phyloP scores from a whole-genome alignment of 2,329 filamentous ascomycete species.

The Pezicula rhizophila region DNA sequence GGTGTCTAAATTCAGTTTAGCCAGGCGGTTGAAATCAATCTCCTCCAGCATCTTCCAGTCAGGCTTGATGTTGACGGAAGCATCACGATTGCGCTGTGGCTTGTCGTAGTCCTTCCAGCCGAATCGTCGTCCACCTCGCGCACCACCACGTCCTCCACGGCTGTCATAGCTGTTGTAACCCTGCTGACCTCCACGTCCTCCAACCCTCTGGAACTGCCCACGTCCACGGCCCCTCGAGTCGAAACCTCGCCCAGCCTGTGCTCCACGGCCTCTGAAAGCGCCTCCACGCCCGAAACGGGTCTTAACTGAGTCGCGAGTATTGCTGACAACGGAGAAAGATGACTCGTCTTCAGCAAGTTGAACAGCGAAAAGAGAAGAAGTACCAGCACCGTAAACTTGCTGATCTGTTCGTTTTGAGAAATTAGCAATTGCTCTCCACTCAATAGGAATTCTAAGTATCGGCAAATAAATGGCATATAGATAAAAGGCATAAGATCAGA shows the following conservation, averaged over 20 bases:
- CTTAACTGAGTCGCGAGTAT: constrained; percentile 80
- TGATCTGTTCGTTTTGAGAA: constrained; percentile 56
- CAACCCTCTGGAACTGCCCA: constrained; percentile 63
- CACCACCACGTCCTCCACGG: constrained; percentile 63
- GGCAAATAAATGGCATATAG: constrained; percentile 6
- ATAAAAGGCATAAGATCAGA: constrained; percentile 34
- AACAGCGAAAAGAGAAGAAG: constrained; percentile 80
- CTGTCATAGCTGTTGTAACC: constrained; percentile 63
- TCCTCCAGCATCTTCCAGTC: constrained; percentile 96
- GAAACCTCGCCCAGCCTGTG: constrained; percentile 62
- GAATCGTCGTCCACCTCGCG: constrained; percentile 76
- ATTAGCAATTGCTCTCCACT: constrained; percentile 8
- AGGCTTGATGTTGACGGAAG: constrained; percentile 90
- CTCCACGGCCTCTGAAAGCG: constrained; percentile 71
- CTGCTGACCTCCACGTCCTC: constrained; percentile 61
- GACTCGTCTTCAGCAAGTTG: constrained; percentile 93
- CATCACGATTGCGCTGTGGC: constrained; percentile 91
- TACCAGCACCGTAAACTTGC: constrained; percentile 90
- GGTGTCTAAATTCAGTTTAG: constrained; percentile 92
- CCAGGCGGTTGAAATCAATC: constrained; percentile 93
- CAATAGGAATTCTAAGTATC: constrained; percentile 2
- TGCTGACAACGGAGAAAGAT: constrained; percentile 96
- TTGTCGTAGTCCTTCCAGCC: constrained; percentile 99
- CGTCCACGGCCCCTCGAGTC: constrained; percentile 57
- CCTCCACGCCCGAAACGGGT: constrained; percentile 83